Base-by-base conservation (phyloP, 2,329 filamentous ascomycete species). In the Paecilomyces niveus region DNA sequence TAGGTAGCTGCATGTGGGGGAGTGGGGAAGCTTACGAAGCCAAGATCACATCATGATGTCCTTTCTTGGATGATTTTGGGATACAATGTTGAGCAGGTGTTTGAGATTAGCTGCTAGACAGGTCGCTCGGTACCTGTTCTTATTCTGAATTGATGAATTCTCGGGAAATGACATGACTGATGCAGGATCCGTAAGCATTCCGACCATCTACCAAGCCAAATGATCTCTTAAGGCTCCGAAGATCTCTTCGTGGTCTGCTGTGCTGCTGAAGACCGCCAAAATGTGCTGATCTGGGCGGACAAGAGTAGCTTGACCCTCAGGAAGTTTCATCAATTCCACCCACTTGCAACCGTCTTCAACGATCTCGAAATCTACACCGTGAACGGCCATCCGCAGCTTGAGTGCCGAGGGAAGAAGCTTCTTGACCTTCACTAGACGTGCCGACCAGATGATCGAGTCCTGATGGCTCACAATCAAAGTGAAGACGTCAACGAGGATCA, bases 211-310 rank as follows among this genome's bases (percentile, higher is more conserved):
- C 24, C 24, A 26, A 65, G 33, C 26, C 54, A 57, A 61, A 57
- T 57, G 13, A 18, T 49, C 29, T 57, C 49, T 1, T 35, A 50
- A 2, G 21, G 49, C 3, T 39, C 21, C 24, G n/a, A 39, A 5
- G 49, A 56, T 56, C 15, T 51, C 22, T 56, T 39, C 18, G 22
- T 32, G 15, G 22, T 11, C 18, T 49, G 31, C 7, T 6, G 15
- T 3, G 35, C 45, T 56, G 31, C 57, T 45, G n/a, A 65, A 62
- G 6, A 39, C 58, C 3, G 57, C 39, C 59, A 70, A 64, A 56
- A 76, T 69, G 57, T 77, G 73, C 56, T 77, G 74, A 58, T 77
- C 74, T 3, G 74, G 74, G n/a, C 74, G 64, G 11, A 77, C 62
- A 3, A 76, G 55, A 5, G 72, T 59, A 0, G 67, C 72, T 13